These are phyloP conservation scores for Sindora glabra DNA, from an alignment of 306 rosid species.

Conservation along the genomic window DNA sequence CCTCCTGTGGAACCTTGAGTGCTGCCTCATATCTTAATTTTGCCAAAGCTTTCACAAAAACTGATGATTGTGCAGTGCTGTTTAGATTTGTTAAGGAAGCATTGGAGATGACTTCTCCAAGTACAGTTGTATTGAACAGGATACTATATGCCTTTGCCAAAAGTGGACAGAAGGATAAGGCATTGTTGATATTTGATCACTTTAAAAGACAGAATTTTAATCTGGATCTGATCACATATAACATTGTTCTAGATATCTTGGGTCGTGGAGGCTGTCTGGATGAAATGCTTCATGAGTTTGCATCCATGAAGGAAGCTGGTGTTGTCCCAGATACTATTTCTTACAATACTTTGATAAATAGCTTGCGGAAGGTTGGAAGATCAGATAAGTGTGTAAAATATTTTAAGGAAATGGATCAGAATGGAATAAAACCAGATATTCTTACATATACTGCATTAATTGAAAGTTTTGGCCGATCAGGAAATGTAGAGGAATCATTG, in stretches of 20 bases:
- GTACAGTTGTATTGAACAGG: slow-evolving; percentile 43
- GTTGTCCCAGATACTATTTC: slow-evolving; percentile 55
- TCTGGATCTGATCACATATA: slow-evolving; percentile 60
- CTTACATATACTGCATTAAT: slow-evolving; percentile 68
- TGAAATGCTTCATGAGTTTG: slow-evolving; percentile 50
- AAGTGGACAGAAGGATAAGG: slow-evolving; percentile 62
- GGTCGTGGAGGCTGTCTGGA: slow-evolving; percentile 47
- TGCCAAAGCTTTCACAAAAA: slow-evolving; percentile 53
- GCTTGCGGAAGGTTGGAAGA: slow-evolving; percentile 66
- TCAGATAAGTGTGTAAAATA: slow-evolving; percentile 39
- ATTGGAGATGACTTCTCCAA: slow-evolving; percentile 32
- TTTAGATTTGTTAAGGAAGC: slow-evolving; percentile 36
- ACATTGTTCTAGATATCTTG: slow-evolving; percentile 60
- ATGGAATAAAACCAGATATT: slow-evolving; percentile 54
- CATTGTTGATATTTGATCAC: slow-evolving; percentile 54
- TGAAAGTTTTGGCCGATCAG: slow-evolving; percentile 56
- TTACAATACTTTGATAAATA: slow-evolving; percentile 63
- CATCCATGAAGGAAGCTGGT: slow-evolving; percentile 46
- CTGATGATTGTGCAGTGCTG: slow-evolving; percentile 30
- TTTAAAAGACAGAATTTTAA: slow-evolving; percentile 26
- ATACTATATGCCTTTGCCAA: slow-evolving; percentile 54
- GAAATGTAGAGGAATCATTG: slow-evolving; percentile 56
- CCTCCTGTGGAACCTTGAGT: slow-evolving; percentile 28
- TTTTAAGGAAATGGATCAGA: slow-evolving; percentile 63
- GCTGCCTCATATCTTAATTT: slow-evolving; percentile 38